These are phyloP conservation scores for Ogataea neopini DNA, from an alignment of 805 yeast genomes.

Conservation along the genomic window DNA sequence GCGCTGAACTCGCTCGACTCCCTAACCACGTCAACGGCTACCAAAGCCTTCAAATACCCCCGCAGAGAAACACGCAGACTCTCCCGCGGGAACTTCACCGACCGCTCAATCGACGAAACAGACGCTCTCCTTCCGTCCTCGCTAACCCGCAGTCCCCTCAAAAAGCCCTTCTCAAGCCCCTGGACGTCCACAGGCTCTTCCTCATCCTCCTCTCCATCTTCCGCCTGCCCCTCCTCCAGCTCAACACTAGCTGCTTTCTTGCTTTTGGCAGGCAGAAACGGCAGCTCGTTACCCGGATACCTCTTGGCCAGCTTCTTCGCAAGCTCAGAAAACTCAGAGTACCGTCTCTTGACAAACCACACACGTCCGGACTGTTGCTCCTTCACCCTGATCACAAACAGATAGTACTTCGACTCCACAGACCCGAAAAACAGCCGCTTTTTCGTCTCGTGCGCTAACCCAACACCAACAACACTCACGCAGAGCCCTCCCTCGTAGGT, in stretches of 20 bases:
- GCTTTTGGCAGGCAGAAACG: conserved; percentile 35
- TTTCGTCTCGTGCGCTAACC: conserved; percentile 34
- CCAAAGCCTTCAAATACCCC: conserved; percentile 61
- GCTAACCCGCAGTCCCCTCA: conserved; percentile 18
- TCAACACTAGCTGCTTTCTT: conserved; percentile 26
- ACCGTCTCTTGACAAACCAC: conserved; percentile 60
- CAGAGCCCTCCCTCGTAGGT: conserved; percentile 56
- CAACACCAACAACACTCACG: conserved; percentile 70
- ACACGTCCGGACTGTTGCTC: conserved; percentile 35
- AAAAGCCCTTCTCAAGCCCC: conserved; percentile 24
- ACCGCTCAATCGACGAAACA: conserved; percentile 9
- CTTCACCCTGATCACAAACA: conserved; percentile 51
- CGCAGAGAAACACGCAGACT: conserved; percentile 75
- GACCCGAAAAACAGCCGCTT: conserved; percentile 25
- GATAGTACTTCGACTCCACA: conserved; percentile 32
- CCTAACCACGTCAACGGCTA: conserved; percentile 55
- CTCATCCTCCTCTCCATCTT: conserved; percentile 10
- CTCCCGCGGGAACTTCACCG: conserved; percentile 58
- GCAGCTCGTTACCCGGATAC: conserved; percentile 70
- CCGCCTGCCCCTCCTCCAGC: conserved; percentile 12
- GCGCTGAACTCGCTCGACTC: conserved; percentile 50
- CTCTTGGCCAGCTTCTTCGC: conserved; percentile 50
- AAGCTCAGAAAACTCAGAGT: conserved; percentile 64
- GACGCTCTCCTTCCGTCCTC: conserved; percentile 9
- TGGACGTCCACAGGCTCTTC: conserved; percentile 17